These are phyloP conservation scores for Lantana camara DNA, from an alignment of 257 asterid species.

Conservation along the genomic window DNA sequence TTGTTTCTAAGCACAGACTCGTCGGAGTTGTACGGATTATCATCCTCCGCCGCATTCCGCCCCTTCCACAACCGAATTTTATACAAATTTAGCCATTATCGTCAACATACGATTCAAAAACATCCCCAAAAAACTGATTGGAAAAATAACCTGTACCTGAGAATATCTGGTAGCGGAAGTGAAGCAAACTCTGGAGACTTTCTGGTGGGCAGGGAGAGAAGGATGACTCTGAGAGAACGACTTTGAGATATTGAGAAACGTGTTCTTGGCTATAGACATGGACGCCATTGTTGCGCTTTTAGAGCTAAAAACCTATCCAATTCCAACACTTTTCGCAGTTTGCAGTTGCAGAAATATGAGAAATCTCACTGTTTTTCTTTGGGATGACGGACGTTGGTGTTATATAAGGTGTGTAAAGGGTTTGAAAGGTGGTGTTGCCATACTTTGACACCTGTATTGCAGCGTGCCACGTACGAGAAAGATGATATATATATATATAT, in stretches of 20 bases:
- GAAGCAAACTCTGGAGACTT: slow-evolving; percentile 60
- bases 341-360: not conserved
- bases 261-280: slow-evolving; percentile 39
- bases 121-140: too few relatives aligned
- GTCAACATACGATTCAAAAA: too few relatives aligned
- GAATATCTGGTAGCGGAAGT: slow-evolving; percentile 50
- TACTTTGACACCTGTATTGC: slow-evolving; percentile 32
- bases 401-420: slow-evolving; percentile 30
- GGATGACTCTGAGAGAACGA: slow-evolving; percentile 38
- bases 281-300: slow-evolving; percentile 45
- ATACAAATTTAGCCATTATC: too few relatives aligned
- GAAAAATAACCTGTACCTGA: slow-evolving; percentile 33
- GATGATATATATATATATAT: too few relatives aligned
- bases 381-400: not conserved
- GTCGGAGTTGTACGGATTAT: slow-evolving; percentile 32
- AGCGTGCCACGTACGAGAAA: not conserved
- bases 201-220: slow-evolving; percentile 39
- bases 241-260: slow-evolving; percentile 44
- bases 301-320: not conserved
- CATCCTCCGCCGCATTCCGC: slow-evolving; percentile 40
- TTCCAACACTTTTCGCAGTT: not conserved
- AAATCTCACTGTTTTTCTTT: not conserved
- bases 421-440: slow-evolving; percentile 26
- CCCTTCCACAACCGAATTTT: slow-evolving; percentile 36
- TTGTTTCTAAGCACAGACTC: slow-evolving; percentile 25